Base-by-base conservation (phyloP, 2,329 filamentous ascomycete species). In the Arthrocladium fulminans region DNA sequence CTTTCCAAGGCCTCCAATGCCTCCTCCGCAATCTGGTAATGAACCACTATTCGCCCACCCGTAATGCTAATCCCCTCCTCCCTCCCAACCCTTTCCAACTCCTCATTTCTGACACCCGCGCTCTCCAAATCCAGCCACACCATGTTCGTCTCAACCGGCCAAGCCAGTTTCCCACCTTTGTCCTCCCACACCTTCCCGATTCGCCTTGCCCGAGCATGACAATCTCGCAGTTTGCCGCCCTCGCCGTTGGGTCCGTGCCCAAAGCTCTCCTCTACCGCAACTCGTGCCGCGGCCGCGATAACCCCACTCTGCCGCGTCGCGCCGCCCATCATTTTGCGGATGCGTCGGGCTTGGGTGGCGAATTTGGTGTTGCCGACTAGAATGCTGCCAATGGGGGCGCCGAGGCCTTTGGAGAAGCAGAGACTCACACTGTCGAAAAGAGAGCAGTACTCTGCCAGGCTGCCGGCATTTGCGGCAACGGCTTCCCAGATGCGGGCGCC, bases 91-190 rank as follows among this genome's bases (percentile, higher is more conserved):
- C 72, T 68, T 8, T 76, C 72, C 51, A 81, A 76, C 34, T 75
- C 70, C 45, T 75, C 71, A 3, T 62, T 62, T 2, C 70, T 67
- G 25, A 82, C 63, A 0, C 77, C 76, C 9, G 77, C 75, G 1
- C 74, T 74, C 24, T 79, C 75, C 13, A 92, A 69, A 63, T 94
- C 83, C 50, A 94, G 61, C 87, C 86, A 94, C 27, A 87, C 79
- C 86, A 94, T 94, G 67, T 94, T 94, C n/a, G 88, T 94, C 61
- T 94, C 82, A 1, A 85, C 82, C 0, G 84, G 83, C 51, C 82
- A 73, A 17, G 73, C 66, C 49, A 88, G 66, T 65, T 76, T 79
- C 1, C 87, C 88, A 3, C 87, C 87, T 45, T 81, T 70, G 13
- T 67, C 68, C 3, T 71, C 75, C 88, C 88, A 94, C 54, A 84